Percentiles rank a stretch among this genome's conserved stretches.
phyloP scores from a whole-genome alignment of 371 early-diverging fungal genomes.

The Apophysomyces sp. region DNA sequence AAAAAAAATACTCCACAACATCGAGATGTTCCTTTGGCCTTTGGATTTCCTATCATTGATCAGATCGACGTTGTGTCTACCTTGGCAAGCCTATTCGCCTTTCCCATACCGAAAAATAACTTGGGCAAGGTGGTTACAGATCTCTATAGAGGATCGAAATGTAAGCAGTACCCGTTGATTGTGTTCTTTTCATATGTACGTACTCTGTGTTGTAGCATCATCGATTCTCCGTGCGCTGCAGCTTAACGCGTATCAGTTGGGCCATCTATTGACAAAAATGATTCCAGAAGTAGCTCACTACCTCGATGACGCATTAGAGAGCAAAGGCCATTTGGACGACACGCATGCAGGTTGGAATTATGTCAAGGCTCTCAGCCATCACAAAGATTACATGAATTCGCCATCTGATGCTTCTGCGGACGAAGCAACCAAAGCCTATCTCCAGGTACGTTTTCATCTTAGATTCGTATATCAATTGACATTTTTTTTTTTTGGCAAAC shows the following conservation, averaged over 20 bases:
- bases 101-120: constrained; percentile 92
- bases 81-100: constrained; percentile 74
- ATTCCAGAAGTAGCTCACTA: constrained; percentile 13
- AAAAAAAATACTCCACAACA: background rate
- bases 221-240: constrained; percentile 57
- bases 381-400: constrained; percentile 7
- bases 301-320: background rate
- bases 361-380: constrained; percentile 13
- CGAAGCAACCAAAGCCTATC: constrained; percentile 26
- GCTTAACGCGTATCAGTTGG: constrained; percentile 64
- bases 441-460: constrained; percentile 22
- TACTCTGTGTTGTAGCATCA: constrained; percentile 13
- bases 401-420: background rate
- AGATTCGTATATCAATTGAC: background rate
- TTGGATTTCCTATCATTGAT: constrained; percentile 49
- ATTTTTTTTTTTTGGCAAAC: background rate
- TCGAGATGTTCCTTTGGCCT: background rate
- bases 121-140: constrained; percentile 81
- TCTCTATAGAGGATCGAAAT: constrained; percentile 39
- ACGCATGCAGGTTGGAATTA: constrained; percentile 4
- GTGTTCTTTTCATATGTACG: background rate
- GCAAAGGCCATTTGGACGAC: background rate
- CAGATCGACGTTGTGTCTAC: constrained; percentile 94
- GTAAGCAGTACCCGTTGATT: constrained; percentile 7
- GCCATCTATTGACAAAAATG: constrained; percentile 18